A percentile compares a stretch with the other conserved stretches of the same genome.
These are phyloP conservation scores for Styphnolobium japonicum DNA, from an alignment of 306 rosid species.

Conservation along the genomic window DNA sequence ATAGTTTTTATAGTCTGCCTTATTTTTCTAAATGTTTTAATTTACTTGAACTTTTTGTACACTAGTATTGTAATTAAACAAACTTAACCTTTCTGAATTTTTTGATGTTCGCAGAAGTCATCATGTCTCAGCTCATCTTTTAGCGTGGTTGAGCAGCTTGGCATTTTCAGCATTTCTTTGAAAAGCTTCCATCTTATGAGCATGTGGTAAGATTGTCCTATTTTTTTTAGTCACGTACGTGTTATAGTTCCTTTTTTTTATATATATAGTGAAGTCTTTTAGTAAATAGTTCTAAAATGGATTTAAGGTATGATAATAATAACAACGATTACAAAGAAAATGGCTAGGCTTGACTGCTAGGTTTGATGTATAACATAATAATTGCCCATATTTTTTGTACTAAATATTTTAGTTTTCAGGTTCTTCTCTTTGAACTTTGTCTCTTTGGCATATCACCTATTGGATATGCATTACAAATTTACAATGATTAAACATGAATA, in stretches of 20 bases:
- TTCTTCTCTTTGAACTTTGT: neutral
- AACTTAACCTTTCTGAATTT: neutral
- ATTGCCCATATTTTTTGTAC: neutral
- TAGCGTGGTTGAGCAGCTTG: constrained; percentile 21
- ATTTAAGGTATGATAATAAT: neutral
- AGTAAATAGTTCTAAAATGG: neutral
- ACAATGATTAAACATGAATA: neutral
- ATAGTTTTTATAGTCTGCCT: neutral
- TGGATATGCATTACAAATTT: neutral
- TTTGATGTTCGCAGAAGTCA: constrained; percentile 12
- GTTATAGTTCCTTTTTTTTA: neutral
- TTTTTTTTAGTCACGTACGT: neutral
- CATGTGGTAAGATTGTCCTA: constrained; percentile 15
- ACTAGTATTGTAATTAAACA: neutral
- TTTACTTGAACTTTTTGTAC: neutral
- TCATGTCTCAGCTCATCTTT: constrained; percentile 22
- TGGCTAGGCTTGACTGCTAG: neutral
- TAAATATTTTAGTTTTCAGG: neutral
- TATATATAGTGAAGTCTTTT: neutral
- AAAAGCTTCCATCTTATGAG: constrained; percentile 14
- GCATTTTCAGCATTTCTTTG: neutral
- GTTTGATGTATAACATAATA: neutral
- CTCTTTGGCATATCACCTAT: neutral
- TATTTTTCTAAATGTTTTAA: neutral
- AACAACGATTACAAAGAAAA: neutral